Percentiles rank a stretch among this genome's conserved stretches.
These are phyloP conservation scores for Pythium folliculosum DNA, from an alignment of 352 stramenopile species.

Conservation along the genomic window DNA sequence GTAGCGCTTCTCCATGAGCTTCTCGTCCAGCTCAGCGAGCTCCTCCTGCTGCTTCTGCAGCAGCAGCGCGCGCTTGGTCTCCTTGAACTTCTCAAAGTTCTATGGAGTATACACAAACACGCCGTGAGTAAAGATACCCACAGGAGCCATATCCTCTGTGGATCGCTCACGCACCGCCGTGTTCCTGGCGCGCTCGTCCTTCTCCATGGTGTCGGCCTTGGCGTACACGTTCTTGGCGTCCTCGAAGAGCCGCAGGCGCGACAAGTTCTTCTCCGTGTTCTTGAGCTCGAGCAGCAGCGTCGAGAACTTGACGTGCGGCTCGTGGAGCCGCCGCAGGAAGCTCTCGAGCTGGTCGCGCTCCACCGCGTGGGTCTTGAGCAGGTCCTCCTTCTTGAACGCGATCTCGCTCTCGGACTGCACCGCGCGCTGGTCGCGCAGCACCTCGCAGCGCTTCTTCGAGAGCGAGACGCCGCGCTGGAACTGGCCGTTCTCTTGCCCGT, in stretches of 20 bases:
- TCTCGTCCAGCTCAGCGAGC: conserved; percentile 59
- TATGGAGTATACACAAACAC: no score
- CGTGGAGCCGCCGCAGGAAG: conserved; percentile 54
- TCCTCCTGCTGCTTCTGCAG: conserved; percentile 59
- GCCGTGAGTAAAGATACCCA: no score
- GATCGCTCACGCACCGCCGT: conserved; percentile 26
- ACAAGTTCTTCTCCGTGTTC: conserved; percentile 68
- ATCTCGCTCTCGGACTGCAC: conserved; percentile 46
- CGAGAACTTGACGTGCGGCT: conserved; percentile 71
- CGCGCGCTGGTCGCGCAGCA: conserved; percentile 34
- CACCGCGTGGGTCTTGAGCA: conserved; percentile 62
- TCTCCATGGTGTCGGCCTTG: conserved; percentile 61
- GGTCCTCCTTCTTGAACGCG: conserved; percentile 43
- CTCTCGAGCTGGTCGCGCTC: conserved; percentile 63
- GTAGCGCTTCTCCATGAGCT: conserved; percentile 74
- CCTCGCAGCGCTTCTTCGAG: conserved; percentile 38
- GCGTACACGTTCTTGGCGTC: conserved; percentile 74
- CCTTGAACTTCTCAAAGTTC: conserved; percentile 66
- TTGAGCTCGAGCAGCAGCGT: conserved; percentile 72
- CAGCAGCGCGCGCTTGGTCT: conserved; percentile 51
- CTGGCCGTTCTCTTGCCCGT: conserved; percentile 49
- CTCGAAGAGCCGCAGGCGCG: conserved; percentile 64
- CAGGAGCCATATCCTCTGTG: no score
- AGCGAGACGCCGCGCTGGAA: conserved; percentile 51
- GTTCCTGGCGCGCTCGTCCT: conserved; percentile 48